Conservation (phyloP, 2,329 filamentous ascomycete species). For the Colletotrichum tofieldiae region DNA sequence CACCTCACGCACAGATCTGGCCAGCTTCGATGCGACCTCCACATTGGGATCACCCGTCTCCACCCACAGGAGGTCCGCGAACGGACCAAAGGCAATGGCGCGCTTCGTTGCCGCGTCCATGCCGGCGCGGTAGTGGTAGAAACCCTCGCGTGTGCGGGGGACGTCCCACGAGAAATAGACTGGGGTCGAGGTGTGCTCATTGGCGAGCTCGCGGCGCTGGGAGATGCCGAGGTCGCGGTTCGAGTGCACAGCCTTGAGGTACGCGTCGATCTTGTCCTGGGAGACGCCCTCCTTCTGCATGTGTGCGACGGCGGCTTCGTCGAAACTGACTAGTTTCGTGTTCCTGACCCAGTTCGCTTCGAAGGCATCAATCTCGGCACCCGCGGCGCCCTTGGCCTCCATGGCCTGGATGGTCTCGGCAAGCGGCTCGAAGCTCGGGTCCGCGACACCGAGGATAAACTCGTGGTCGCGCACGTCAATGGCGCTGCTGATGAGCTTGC, state of each 20-base stretch:
- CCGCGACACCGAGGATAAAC: constrained; percentile 91
- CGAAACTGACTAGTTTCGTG: constrained; percentile 89
- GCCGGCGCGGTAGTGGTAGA: constrained; percentile 90
- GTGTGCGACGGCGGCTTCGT: constrained; percentile 88
- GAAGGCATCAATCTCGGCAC: constrained; percentile 86
- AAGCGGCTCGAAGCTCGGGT: constrained; percentile 81
- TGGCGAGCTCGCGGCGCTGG: constrained; percentile 81
- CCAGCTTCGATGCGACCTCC: constrained; percentile 81
- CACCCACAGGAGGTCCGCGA: constrained; percentile 96
- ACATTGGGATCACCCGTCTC: constrained; percentile 94
- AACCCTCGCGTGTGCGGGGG: constrained; percentile 93
- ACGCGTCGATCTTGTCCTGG: constrained; percentile 76
- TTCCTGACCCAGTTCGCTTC: constrained; percentile 91
- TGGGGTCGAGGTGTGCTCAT: constrained; percentile 75
- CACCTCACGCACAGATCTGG: constrained; percentile 78
- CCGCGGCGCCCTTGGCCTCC: constrained; percentile 84
- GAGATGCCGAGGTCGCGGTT: constrained; percentile 85
- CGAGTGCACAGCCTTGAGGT: constrained; percentile 72
- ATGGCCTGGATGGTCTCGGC: constrained; percentile 92
- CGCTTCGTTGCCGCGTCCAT: constrained; percentile 92
- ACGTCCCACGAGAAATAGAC: constrained; percentile 92
- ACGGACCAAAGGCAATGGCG: constrained; percentile 91
- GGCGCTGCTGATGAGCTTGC: constrained; percentile 89
- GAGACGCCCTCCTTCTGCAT: constrained; percentile 77
- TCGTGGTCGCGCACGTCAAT: constrained; percentile 97